Percentiles rank a stretch among this genome's conserved stretches.
Conservation (phyloP, 2,329 filamentous ascomycete genomes). For the Fusarium austroafricanum region DNA sequence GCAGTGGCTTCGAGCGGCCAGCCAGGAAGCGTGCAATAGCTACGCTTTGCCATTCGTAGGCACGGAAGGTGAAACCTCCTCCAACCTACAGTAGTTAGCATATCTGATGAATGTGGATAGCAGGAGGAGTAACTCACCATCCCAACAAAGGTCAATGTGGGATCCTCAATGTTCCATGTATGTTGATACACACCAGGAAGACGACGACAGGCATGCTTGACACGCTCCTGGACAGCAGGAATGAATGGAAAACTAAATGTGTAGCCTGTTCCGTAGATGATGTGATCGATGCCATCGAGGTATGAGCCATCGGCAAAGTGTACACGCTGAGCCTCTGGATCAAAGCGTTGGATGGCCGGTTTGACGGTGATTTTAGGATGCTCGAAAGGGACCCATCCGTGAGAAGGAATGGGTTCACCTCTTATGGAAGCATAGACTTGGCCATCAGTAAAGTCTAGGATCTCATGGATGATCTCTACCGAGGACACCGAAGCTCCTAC, state of each 20-base stretch:
- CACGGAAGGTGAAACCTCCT: constrained; percentile 40
- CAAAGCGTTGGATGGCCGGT: constrained; percentile 15
- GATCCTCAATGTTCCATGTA: constrained; percentile 35
- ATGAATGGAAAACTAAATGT: constrained; percentile 28
- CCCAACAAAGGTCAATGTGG: constrained; percentile 27
- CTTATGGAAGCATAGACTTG: constrained; percentile 23
- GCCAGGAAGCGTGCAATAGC: constrained; percentile 30
- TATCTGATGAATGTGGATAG: no score
- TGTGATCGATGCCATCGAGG: constrained; percentile 20
- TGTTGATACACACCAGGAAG: constrained; percentile 31
- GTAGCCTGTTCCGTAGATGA: constrained; percentile 33
- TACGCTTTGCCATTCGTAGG: constrained; percentile 40
- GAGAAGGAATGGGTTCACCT: constrained; percentile 13
- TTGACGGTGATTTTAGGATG: constrained; percentile 31
- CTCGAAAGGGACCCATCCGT: constrained; percentile 28
- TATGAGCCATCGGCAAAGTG: constrained; percentile 20
- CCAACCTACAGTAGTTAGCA: neutral
- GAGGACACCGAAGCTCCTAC: constrained; percentile 32
- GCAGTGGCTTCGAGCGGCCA: constrained; percentile 16
- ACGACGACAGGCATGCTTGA: constrained; percentile 18
- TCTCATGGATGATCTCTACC: constrained; percentile 24
- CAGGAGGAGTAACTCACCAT: no score
- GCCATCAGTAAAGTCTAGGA: constrained; percentile 5
- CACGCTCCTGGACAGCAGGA: constrained; percentile 4
- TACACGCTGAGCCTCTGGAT: constrained; percentile 3